These are phyloP conservation scores for Volvariella surrecta DNA, from an alignment of 1,284 basidiomycete genomes.

Conservation along the genomic window DNA sequence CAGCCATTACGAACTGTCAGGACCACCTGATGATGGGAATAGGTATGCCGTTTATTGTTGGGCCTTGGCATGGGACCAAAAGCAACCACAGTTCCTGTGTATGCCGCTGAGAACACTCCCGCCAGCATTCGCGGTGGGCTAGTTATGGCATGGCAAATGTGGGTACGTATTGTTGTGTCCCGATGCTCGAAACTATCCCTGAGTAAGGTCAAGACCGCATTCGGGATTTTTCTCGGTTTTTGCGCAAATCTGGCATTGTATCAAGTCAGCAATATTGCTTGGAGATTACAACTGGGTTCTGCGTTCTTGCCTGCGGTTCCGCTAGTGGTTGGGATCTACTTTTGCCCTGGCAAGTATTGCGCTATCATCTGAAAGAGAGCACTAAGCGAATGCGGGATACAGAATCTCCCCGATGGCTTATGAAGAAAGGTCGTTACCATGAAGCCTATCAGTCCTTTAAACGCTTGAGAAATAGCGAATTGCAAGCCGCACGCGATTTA, in stretches of 20 bases:
- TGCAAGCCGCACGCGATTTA: conserved; percentile 51
- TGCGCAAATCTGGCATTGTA: conserved; percentile 41
- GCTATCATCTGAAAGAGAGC: conserved; percentile 1
- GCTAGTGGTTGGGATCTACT: conserved; percentile 38
- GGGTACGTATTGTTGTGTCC: conserved; percentile 26
- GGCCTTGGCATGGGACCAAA: conserved; percentile 59
- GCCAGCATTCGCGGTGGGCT: conserved; percentile 53
- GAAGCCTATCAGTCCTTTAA: conserved; percentile 46
- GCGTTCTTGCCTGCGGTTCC: conserved; percentile 48
- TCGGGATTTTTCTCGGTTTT: conserved; percentile 44
- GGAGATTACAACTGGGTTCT: conserved; percentile 50
- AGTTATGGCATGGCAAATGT: conserved; percentile 53
- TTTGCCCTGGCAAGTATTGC: conserved; percentile 35
- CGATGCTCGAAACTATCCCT: not conserved
- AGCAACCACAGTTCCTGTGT: conserved; percentile 46
- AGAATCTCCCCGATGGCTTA: conserved; percentile 57
- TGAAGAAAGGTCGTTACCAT: conserved; percentile 48
- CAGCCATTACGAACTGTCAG: too few species aligned
- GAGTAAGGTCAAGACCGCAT: conserved; percentile 26
- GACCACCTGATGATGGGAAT: not conserved
- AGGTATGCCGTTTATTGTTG: conserved; percentile 42
- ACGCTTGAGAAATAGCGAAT: conserved; percentile 44
- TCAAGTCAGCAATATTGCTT: conserved; percentile 36
- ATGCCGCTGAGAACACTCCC: conserved; percentile 49
- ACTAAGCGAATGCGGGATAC: too few species aligned